Conservation (phyloP, 2,329 filamentous ascomycete genomes). For the Calycina herbarum region DNA sequence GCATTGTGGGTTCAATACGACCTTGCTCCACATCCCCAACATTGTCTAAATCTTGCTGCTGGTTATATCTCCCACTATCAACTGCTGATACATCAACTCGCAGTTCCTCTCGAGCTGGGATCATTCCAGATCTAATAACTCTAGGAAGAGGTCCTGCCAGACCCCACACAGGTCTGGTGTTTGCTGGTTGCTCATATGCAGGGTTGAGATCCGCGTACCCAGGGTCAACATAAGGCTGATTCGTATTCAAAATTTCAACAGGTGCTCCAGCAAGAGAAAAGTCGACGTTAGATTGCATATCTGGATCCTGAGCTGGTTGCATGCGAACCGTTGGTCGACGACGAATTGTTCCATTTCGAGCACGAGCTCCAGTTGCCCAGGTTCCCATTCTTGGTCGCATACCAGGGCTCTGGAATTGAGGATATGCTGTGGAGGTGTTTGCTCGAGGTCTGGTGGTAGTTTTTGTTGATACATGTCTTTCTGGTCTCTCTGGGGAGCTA, state of each 20-base stretch:
- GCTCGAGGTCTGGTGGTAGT: conserved; percentile 17
- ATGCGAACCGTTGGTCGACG: conserved; percentile 21
- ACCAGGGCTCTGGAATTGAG: conserved; percentile 18
- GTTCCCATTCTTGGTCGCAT: conserved; percentile 19
- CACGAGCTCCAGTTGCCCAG: conserved; percentile 17
- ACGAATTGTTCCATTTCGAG: conserved; percentile 16
- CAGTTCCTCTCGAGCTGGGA: conserved; percentile 45
- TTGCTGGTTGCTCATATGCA: conserved; percentile 51
- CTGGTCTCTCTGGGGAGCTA: conserved; percentile 17
- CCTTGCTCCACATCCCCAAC: conserved; percentile 43
- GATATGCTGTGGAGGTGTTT: conserved; percentile 15
- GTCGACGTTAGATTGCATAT: conserved; percentile 1
- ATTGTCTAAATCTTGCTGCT: conserved; percentile 29
- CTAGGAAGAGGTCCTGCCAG: conserved; percentile 54
- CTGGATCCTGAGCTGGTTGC: background rate
- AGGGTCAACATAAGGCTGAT: conserved; percentile 51
- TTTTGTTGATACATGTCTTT: conserved; percentile 10
- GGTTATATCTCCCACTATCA: conserved; percentile 39
- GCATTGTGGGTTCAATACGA: conserved; percentile 39
- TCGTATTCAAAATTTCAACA: conserved; percentile 32
- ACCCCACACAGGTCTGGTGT: conserved; percentile 52
- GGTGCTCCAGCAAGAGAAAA: conserved; percentile 31
- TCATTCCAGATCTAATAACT: conserved; percentile 54
- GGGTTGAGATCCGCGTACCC: conserved; percentile 55
- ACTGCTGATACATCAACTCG: conserved; percentile 38